phyloP scores from a whole-genome alignment of 2,329 filamentous ascomycete genomes.

The Cordyceps fumosorosea region DNA sequence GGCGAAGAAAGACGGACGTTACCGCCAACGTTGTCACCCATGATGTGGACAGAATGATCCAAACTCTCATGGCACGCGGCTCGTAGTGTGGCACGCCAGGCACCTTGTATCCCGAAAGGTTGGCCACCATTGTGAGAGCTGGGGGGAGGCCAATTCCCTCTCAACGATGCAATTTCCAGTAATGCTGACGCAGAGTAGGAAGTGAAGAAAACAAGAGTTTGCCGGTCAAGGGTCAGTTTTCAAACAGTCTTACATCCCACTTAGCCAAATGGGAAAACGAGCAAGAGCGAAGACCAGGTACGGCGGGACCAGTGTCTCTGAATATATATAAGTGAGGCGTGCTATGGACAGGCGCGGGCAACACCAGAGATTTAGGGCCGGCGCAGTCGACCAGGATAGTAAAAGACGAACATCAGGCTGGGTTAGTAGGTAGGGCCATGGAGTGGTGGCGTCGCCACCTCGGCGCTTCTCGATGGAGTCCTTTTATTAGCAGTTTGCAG shows the following conservation, averaged over 20 bases:
- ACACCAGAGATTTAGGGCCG: background rate
- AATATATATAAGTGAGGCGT: background rate
- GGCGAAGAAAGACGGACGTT: slow-evolving; percentile 31
- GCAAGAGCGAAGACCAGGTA: background rate
- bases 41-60: slow-evolving; percentile 9
- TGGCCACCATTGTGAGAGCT: slow-evolving; percentile 1
- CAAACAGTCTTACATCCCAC: background rate
- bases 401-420: background rate
- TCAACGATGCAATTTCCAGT: background rate
- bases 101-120: slow-evolving; percentile 8
- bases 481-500: background rate
- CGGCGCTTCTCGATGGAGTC: background rate
- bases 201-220: background rate
- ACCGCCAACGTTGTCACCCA: slow-evolving; percentile 34
- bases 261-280: background rate
- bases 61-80: slow-evolving; percentile 5
- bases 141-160: background rate
- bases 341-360: background rate
- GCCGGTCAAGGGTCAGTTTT: background rate
- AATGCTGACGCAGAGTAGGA: background rate
- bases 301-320: background rate
- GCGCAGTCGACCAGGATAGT: background rate
- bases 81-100: slow-evolving; percentile 10
- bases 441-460: slow-evolving; percentile 1
- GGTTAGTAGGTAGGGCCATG: background rate